phyloP scores from a whole-genome alignment of 495 filamentous ascomycete species.

The Talaromyces borbonicus region DNA sequence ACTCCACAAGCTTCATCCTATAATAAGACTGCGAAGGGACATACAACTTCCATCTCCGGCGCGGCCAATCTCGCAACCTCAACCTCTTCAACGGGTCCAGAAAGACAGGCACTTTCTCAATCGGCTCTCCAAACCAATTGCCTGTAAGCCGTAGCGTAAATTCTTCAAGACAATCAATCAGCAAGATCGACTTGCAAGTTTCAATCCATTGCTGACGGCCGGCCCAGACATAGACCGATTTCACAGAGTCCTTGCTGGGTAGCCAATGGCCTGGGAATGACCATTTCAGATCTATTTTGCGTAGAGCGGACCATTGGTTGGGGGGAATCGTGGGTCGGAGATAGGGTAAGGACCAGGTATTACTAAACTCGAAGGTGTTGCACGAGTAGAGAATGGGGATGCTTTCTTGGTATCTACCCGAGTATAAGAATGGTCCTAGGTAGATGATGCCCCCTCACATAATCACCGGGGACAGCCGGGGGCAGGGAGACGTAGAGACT shows the following conservation, averaged over 20 bases:
- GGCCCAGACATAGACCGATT: constrained; percentile 32
- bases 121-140: constrained; percentile 35
- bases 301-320: constrained; percentile 26
- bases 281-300: constrained; percentile 33
- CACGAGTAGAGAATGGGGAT: constrained; percentile 29
- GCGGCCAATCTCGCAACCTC: constrained; percentile 7
- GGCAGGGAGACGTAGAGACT: constrained; percentile 4
- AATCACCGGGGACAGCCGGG: neutral
- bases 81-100: constrained; percentile 29
- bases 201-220: constrained; percentile 35
- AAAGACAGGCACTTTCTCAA: constrained; percentile 33
- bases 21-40: constrained; percentile 33
- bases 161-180: constrained; percentile 18
- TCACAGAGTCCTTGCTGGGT: constrained; percentile 37
- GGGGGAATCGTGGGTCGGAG: constrained; percentile 28
- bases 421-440: neutral
- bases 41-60: constrained; percentile 21
- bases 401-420: constrained; percentile 28
- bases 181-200: constrained; percentile 23
- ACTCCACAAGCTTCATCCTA: constrained; percentile 19
- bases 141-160: constrained; percentile 30
- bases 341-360: constrained; percentile 37
- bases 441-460: too few species aligned
- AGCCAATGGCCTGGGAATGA: constrained; percentile 39
- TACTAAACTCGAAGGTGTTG: constrained; percentile 37